Percentiles rank a stretch among this genome's conserved stretches.
Evolutionary conservation across 2,329 filamentous ascomycete genomes (phyloP).

Genomic region (Xylaria sp.): DNA sequence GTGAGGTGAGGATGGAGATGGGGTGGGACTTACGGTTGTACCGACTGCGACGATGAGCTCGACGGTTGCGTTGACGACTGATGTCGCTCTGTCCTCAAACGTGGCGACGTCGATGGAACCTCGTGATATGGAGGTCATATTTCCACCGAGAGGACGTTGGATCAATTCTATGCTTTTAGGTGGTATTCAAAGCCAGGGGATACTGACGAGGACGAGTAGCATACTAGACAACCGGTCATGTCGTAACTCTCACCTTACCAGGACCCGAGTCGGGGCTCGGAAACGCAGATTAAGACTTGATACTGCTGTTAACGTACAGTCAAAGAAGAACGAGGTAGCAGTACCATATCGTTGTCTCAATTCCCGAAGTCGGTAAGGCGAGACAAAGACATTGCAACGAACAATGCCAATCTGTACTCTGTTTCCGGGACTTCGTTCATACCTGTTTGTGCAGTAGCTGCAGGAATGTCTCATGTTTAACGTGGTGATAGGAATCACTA

Average conservation of each 20-base stretch:
- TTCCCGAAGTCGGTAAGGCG: not conserved
- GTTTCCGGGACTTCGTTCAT: slow-evolving; percentile 10
- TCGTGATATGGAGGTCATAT: not conserved
- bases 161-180: not conserved
- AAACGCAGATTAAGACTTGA: too few species aligned
- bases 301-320: not conserved
- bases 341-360: not conserved
- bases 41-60: slow-evolving; percentile 1
- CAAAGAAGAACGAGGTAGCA: not conserved
- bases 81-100: slow-evolving; percentile 1
- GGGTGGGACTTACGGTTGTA: slow-evolving; percentile 2
- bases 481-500: too few species aligned
- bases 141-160: not conserved
- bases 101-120: not conserved
- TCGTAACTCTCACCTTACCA: too few species aligned
- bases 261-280: too few species aligned
- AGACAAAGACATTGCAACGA: slow-evolving; percentile 5
- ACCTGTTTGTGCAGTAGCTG: too few species aligned
- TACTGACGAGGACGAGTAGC: too few species aligned
- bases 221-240: too few species aligned
- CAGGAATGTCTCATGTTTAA: too few species aligned
- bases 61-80: slow-evolving; percentile 3
- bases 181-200: too few species aligned
- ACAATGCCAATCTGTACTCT: not conserved
- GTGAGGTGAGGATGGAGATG: too few species aligned